Conservation (phyloP, 179 eudicot genomes). For the Sideroxylon spinosum region DNA sequence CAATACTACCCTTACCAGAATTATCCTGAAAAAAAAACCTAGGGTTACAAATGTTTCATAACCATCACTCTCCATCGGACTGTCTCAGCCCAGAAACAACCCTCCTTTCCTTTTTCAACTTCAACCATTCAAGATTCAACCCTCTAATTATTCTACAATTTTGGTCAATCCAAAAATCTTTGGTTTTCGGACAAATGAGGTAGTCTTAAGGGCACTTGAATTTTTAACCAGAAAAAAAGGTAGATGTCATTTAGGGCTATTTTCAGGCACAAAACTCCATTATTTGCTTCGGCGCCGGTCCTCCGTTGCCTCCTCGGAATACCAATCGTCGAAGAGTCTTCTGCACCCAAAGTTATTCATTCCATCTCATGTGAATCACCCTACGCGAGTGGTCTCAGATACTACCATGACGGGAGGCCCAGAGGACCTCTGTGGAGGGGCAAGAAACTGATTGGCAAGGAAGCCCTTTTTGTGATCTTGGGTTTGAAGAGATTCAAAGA, state of each 20-base stretch:
- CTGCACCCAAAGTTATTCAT: conserved; percentile 12
- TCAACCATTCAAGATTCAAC: too few species aligned
- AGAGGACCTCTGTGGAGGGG: conserved; percentile 89
- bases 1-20: too few species aligned
- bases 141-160: too few species aligned
- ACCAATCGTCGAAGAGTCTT: neutral
- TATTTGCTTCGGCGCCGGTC: conserved; percentile 13
- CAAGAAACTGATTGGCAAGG: conserved; percentile 83
- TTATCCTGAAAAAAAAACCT: too few species aligned
- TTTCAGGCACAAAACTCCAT: conserved; percentile 28
- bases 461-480: conserved; percentile 63
- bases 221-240: too few species aligned
- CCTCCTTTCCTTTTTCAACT: too few species aligned
- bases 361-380: conserved; percentile 1
- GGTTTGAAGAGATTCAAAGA: conserved; percentile 71
- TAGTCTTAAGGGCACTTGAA: too few species aligned
- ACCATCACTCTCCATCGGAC: too few species aligned
- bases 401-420: conserved; percentile 82
- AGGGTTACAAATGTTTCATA: too few species aligned
- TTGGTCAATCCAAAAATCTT: too few species aligned
- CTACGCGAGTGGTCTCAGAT: conserved; percentile 14
- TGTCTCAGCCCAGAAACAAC: too few species aligned
- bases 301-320: conserved; percentile 20
- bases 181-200: too few species aligned
- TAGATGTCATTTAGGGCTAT: conserved; percentile 18